Percentiles rank a stretch among this genome's conserved stretches.
phyloP scores from a whole-genome alignment of 371 early-diverging fungal genomes.

The Mortierella sp. region DNA sequence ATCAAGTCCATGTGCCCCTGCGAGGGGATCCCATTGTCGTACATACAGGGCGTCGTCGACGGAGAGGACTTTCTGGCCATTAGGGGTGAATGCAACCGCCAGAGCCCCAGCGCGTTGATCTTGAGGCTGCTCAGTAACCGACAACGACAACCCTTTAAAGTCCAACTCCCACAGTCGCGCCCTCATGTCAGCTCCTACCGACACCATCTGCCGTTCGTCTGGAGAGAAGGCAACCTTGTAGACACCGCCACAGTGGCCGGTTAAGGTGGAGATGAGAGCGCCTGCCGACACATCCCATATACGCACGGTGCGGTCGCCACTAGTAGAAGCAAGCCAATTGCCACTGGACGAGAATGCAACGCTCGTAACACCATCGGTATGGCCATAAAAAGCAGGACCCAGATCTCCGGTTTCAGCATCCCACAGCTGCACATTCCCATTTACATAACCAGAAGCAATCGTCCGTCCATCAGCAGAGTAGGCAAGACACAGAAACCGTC shows the following conservation, averaged over 20 bases:
- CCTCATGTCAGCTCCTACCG: background rate
- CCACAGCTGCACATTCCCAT: background rate
- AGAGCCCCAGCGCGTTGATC: background rate
- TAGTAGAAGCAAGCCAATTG: background rate
- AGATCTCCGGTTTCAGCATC: background rate
- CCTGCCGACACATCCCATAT: background rate
- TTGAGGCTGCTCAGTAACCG: background rate
- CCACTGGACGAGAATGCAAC: background rate
- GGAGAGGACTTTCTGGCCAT: background rate
- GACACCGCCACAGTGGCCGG: background rate
- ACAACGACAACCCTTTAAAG: background rate
- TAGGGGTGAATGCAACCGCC: background rate
- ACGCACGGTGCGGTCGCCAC: background rate
- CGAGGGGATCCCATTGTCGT: background rate
- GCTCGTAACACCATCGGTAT: background rate
- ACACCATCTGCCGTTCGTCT: background rate
- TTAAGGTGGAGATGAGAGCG: no score
- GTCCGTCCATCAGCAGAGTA: background rate
- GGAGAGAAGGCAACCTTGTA: background rate
- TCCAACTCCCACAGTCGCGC: background rate
- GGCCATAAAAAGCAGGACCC: background rate
- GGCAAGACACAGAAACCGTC: background rate
- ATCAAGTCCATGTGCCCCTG: background rate
- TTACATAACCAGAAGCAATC: background rate
- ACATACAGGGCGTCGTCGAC: background rate